Evolutionary conservation across 2,329 filamentous ascomycete genomes (phyloP), one percentile per base, ranked within the genome.

Genomic region (Hypoxylon sp.): DNA sequence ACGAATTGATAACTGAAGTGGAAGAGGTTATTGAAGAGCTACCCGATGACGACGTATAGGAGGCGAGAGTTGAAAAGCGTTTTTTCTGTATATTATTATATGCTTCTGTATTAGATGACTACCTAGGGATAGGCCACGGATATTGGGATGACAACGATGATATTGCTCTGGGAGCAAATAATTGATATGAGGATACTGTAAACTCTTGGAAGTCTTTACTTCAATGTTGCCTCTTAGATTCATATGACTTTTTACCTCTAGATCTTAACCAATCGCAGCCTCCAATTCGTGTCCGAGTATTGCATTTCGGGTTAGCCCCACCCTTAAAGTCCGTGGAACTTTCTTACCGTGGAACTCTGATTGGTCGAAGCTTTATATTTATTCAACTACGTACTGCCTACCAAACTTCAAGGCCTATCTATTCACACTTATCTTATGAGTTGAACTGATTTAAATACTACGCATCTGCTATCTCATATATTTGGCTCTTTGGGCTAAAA

Each of bases 1-100:
- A 79, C 46, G 77, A 80, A 69, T 68, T 80, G 69, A 79, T 79
- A 72, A 52, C 62, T 35, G 74, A 79, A 69, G 75, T 79, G 60
- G 76, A 79, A 63, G 68, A 77, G 37, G 77, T 77, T 4, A 75
- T 80, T 17, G 77, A 78, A 22, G 74, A 77, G 47, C 63, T 78
- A 35, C 73, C 76, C 8, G 76, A 78, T 29, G 76, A 78, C 55
- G 75, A 75, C 33, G 70, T 66, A 64, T 76, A 66, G 66, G 60
- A 52, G 35, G 55, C 17, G n/a, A 64, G 31, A 31, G 11, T 52
- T 24, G 33, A 13, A 48, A 39, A 8, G 17, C 9, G 42, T 53
- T 54, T 26, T 26, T 50, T 61, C 42, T 68, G 59, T 70, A 62
- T 63, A 70, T 65, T 62, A 42, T 68, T 62, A 42, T 68, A 65